Conservation (phyloP, 441 rosid genomes). For the Cnidoscolus chayamansa region DNA sequence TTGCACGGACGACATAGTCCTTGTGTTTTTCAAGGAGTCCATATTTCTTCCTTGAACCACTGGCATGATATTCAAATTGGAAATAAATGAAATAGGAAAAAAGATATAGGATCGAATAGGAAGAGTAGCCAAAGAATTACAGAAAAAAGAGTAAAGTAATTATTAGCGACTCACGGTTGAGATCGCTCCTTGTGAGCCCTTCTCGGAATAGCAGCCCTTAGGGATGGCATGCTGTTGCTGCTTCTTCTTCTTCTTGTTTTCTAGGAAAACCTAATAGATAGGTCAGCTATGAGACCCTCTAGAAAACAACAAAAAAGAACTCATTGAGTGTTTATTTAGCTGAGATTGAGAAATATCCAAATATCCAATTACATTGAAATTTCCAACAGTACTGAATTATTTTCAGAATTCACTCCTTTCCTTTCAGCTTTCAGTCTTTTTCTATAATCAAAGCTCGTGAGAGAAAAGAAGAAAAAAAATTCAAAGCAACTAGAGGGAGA, state of each 20-base stretch:
- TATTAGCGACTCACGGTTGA: constrained; percentile 56
- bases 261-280: neutral
- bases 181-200: constrained; percentile 82
- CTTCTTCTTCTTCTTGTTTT: neutral
- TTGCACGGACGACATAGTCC: constrained; percentile 82
- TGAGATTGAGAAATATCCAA: neutral
- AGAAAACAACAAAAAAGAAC: neutral
- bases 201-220: constrained; percentile 61
- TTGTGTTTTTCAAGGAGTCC: constrained; percentile 91
- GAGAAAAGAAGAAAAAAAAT: too few relatives aligned
- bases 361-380: neutral
- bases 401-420: neutral
- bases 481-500: neutral
- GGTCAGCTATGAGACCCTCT: neutral
- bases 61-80: constrained; percentile 19
- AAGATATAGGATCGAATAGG: neutral
- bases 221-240: constrained; percentile 55
- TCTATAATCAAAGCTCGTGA: neutral
- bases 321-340: neutral
- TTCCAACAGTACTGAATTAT: neutral
- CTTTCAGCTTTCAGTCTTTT: neutral
- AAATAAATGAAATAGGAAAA: neutral
- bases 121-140: neutral
- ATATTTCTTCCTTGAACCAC: constrained; percentile 64
- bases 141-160: neutral